These are phyloP conservation scores for Colletotrichum sp. DNA, from an alignment of 2,329 filamentous ascomycete genomes.

Conservation along the genomic window DNA sequence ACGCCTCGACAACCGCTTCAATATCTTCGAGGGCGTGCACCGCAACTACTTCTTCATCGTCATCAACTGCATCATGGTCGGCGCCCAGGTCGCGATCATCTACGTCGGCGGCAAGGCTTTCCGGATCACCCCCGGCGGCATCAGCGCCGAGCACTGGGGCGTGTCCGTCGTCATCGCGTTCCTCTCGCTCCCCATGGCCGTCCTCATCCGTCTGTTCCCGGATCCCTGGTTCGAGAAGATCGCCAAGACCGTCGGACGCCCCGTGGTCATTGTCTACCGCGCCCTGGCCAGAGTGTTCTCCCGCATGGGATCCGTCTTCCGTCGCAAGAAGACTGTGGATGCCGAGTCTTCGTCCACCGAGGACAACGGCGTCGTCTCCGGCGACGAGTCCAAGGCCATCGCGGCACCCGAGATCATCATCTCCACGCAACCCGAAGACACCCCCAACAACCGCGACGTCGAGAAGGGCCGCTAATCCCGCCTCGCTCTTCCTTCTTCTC, in stretches of 20 bases:
- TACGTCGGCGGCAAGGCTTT: slow-evolving; percentile 62
- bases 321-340: background rate
- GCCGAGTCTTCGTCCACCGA: background rate
- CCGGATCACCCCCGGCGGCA: slow-evolving; percentile 39
- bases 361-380: background rate
- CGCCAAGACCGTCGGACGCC: slow-evolving; percentile 99
- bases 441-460: background rate
- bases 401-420: slow-evolving; percentile 9
- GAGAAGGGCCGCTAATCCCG: slow-evolving; percentile 9
- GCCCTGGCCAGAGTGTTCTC: slow-evolving; percentile 29
- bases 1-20: slow-evolving; percentile 66
- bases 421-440: slow-evolving; percentile 5
- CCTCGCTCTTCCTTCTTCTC: background rate
- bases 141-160: slow-evolving; percentile 59
- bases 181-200: slow-evolving; percentile 54
- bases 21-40: slow-evolving; percentile 62
- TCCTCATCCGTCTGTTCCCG: slow-evolving; percentile 54
- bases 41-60: slow-evolving; percentile 62
- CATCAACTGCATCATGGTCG: slow-evolving; percentile 63
- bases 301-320: slow-evolving; percentile 1
- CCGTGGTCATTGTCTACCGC: slow-evolving; percentile 85
- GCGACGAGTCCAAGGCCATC: background rate
- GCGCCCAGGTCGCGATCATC: slow-evolving; percentile 60
- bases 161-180: slow-evolving; percentile 54
- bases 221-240: slow-evolving; percentile 79